Base-by-base conservation (phyloP, 768 basidiomycete species). In the Podaxis mareebaensis region DNA sequence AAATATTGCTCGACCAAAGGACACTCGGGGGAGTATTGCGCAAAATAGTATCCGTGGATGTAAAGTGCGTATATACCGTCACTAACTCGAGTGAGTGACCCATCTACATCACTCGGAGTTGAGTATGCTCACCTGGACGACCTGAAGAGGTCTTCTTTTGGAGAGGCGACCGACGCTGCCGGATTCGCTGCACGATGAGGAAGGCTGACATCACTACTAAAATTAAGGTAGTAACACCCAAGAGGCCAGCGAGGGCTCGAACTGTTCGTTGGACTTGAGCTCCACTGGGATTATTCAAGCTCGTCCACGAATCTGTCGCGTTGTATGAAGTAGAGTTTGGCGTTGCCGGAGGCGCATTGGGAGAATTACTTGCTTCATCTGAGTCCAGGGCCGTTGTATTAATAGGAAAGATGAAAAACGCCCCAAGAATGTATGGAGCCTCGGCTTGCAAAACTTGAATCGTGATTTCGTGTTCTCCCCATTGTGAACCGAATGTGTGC, bases 381-480 rank as follows among this genome's bases (percentile, higher is more conserved):
- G 60, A 28, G 10, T 53, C 36, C 40, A 58, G 7, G 28, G 63
- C 8, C 22, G 61, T 40, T 17, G 26, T 52, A 30, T 53, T 40
- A 28, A 53, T 66, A 1, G 79, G 76, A 40, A 72, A 70, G 6
- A 83, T 68, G 63, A 78, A 75, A 61, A 83, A 78, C 30, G 72
- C 72, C 33, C 79, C 73, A 13, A 85, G 61, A 3, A 74, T 79
- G 62, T 75, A 85, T 6, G 81, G 80, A 1, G 76, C 70, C 30
- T 63, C 64, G 2, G 74, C 68, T 12, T 67, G 64, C 1, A 75
- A 74, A 20, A 83, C 72, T 56, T 78, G 76, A 64, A 85, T 77
- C 6, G 67, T 66, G 30, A 85, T 66, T 5, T 64, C 67, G 68
- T 85, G 82, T 60, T 74, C 71, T 8, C 65, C 28, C 10, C 46